Base-by-base conservation (phyloP, 352 stramenopile species). In the Phytophthora cactorum region DNA sequence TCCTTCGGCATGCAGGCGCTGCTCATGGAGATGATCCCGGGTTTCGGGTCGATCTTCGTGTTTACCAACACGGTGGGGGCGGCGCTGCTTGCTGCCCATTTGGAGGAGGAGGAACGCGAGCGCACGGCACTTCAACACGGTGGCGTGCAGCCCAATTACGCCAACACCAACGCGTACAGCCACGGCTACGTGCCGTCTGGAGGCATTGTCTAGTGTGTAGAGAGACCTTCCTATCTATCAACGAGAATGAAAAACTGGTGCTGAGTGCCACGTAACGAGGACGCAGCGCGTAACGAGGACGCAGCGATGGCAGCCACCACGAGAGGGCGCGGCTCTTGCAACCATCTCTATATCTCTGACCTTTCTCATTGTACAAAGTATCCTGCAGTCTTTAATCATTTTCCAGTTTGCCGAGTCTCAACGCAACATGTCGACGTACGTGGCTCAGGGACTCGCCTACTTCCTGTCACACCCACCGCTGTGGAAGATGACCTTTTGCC, bases 1-100 rank as follows among this genome's bases (percentile, higher is more conserved):
- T 70, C 68, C 9, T 93, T 93, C 38, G 85, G 85, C 39, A 88
- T 89, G 76, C 83, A 91, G 55, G 79, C 78, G 29, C 73, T 91
- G 61, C 81, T 89, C 31, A 59, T 93, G 58, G 83, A 93, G 61
- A 89, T 93, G 76, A 85, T 92, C 47, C 85, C 85, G 8, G 72
- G 80, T 47, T 54, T 91, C 25, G 83, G 81, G 22, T 75, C 76
- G 63, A 51, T 93, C 32, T 91, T 91, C 51, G 60, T 88, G 15
- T 89, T 93, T 63, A 91, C 85, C 11, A 93, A 93, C 67, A 72
- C 85, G 14, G 78, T 89, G 36, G 82, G 85, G 31, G 82, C 85
- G 2, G 85, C 85, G 36, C 72, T 91, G 14, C 85, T 91, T 41
- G 84, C 84, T 11, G 82, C 78, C 4, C 80, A 90, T 50, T 70